Evolutionary conservation across 768 basidiomycete genomes (phyloP), one percentile per base, ranked within the genome.

Genomic region (Lactifluus echinatus): DNA sequence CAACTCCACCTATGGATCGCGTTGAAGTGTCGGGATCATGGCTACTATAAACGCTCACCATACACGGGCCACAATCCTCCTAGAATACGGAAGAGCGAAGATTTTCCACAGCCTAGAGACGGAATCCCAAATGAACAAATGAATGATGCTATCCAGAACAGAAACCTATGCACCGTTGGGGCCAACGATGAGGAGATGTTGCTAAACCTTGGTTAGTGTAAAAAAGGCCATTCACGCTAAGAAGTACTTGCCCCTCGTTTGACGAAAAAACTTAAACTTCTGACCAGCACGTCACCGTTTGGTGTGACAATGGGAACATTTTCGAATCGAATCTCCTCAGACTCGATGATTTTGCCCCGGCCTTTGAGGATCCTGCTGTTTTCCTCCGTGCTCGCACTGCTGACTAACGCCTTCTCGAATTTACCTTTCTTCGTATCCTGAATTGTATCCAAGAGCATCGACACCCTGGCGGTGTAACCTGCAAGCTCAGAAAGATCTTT

Each of bases 401-500:
- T 87, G 12, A 96, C 85, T 14, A 93, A 76, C 26, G 82, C 84
- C 72, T 98, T 99, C 68, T 94, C 81, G 58, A 90, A 96, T 65
- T 84, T 87, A 28, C 93, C 92, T 49, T 79, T 73, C 57, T 82
- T 82, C 23, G 95, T 82, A 56, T 94, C 93, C 21, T 83, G 76
- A 83, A 98, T 95, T 0, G 93, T 92, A 53, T 94, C 89, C 8
- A 99, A 78, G 1, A 97, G 77, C 43, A 85, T 80, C 31, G 88
- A 85, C 1, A 99, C 95, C 14, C 95, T 84, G 1, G 91, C 82
- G 2, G 95, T 97, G 68, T 96, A 97, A 11, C 95, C 95, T 3
- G 95, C 93, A 33, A 99, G 81, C 68, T 99, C 95, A 4, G 92
- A 84, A 4, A 99, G 76, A 68, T 98, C 94, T 71, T 96, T 97